phyloP scores from a whole-genome alignment of 208 protist genomes.

The Herpetomonas tarakana region DNA sequence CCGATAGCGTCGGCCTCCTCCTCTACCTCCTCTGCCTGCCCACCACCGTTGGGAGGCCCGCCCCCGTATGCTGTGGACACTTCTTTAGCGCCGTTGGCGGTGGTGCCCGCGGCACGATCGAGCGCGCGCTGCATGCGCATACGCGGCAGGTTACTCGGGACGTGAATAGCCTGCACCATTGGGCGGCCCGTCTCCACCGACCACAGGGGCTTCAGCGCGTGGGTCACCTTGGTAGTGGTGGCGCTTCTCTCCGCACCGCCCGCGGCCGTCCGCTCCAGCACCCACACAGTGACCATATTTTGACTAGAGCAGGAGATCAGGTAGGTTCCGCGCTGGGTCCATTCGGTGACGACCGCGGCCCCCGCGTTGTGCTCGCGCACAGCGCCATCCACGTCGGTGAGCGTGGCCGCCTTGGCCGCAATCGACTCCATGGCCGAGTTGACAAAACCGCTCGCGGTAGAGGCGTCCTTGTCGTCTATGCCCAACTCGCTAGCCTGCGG shows the following conservation, averaged over 20 bases:
- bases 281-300: slow-evolving; percentile 63
- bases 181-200: slow-evolving; percentile 45
- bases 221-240: slow-evolving; percentile 3
- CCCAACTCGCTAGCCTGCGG: slow-evolving; percentile 22
- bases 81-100: slow-evolving; percentile 1
- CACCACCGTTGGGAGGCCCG: neutral
- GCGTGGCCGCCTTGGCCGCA: slow-evolving; percentile 28
- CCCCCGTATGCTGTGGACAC: no score
- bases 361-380: slow-evolving; percentile 55
- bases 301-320: slow-evolving; percentile 57
- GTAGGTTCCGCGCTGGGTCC: slow-evolving; percentile 56
- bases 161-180: slow-evolving; percentile 44
- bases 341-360: slow-evolving; percentile 41
- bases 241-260: slow-evolving; percentile 7
- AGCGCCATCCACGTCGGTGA: slow-evolving; percentile 54
- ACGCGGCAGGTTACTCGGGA: slow-evolving; percentile 10
- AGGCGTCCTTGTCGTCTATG: slow-evolving; percentile 25
- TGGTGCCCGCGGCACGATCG: neutral
- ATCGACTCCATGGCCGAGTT: slow-evolving; percentile 28
- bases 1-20: neutral
- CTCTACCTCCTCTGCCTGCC: neutral
- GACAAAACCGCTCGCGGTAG: slow-evolving; percentile 5
- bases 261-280: slow-evolving; percentile 34
- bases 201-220: slow-evolving; percentile 61
- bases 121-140: neutral